These are phyloP conservation scores for Apocynum venetum DNA, from an alignment of 257 asterid species.

Conservation along the genomic window DNA sequence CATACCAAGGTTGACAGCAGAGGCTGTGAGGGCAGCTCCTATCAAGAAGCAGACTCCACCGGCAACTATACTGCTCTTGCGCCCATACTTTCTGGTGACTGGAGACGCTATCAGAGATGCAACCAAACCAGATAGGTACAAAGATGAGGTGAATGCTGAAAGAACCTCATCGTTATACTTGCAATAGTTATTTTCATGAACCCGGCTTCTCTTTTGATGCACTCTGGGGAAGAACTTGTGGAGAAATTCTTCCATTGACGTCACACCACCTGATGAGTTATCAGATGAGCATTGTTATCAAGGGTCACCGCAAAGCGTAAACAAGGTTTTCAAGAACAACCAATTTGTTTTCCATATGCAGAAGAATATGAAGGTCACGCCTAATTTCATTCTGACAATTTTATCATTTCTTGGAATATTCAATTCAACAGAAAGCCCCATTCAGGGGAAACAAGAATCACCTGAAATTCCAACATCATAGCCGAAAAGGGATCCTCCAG, in stretches of 20 bases:
- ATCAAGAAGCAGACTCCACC: constrained; percentile 68
- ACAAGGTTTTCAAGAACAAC: background rate
- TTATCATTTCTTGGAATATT: background rate
- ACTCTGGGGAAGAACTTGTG: constrained; percentile 57
- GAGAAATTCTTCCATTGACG: constrained; percentile 87
- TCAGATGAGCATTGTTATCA: background rate
- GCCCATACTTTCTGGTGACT: constrained; percentile 61
- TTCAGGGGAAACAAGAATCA: background rate
- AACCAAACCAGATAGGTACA: constrained; percentile 71
- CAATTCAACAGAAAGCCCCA: background rate
- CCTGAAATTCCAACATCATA: constrained; percentile 87
- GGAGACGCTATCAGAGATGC: constrained; percentile 70
- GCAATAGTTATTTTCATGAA: constrained; percentile 73
- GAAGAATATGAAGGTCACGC: background rate
- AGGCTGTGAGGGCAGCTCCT: constrained; percentile 68
- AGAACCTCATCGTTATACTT: constrained; percentile 81
- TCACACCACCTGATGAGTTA: constrained; percentile 62
- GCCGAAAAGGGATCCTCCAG: constrained; percentile 79
- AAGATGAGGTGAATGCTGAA: constrained; percentile 74
- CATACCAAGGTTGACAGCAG: constrained; percentile 60
- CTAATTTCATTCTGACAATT: background rate
- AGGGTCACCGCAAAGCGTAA: background rate
- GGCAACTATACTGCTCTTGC: constrained; percentile 61
- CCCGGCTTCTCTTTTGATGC: constrained; percentile 46
- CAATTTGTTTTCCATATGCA: background rate